phyloP scores from a whole-genome alignment of 257 asterid species.

The Handroanthus guayacan region DNA sequence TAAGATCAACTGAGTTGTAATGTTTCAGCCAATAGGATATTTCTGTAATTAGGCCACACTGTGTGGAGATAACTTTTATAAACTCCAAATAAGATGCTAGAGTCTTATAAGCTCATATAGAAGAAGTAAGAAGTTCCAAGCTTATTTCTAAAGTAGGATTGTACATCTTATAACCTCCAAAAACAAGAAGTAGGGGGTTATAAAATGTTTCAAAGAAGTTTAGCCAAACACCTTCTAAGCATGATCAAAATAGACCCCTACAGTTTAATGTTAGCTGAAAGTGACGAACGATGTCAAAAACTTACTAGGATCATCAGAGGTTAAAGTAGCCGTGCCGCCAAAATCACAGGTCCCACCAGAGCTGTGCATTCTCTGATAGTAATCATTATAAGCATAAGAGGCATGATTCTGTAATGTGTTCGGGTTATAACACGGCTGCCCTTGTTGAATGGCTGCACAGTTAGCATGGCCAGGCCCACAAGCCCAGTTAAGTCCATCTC shows the following conservation, averaged over 20 bases:
- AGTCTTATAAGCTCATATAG: too few species aligned
- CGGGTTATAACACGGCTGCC: conserved; percentile 74
- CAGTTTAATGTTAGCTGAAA: neutral
- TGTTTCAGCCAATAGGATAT: too few species aligned
- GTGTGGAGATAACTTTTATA: too few species aligned
- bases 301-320: conserved; percentile 84
- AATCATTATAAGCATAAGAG: conserved; percentile 88
- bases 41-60: too few species aligned
- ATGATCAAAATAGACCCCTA: neutral
- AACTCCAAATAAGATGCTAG: too few species aligned
- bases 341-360: conserved; percentile 88
- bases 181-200: too few species aligned
- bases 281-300: conserved; percentile 29
- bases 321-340: conserved; percentile 71
- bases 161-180: too few species aligned
- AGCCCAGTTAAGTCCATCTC: conserved; percentile 81
- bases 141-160: too few species aligned
- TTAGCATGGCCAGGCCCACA: conserved; percentile 88
- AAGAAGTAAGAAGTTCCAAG: too few species aligned
- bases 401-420: conserved; percentile 77
- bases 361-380: conserved; percentile 70
- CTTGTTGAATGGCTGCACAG: conserved; percentile 74
- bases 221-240: neutral
- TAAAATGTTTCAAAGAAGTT: neutral
- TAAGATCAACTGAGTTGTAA: too few species aligned